phyloP scores from a whole-genome alignment of 2,329 filamentous ascomycete genomes.

The Trichoderma sp. region DNA sequence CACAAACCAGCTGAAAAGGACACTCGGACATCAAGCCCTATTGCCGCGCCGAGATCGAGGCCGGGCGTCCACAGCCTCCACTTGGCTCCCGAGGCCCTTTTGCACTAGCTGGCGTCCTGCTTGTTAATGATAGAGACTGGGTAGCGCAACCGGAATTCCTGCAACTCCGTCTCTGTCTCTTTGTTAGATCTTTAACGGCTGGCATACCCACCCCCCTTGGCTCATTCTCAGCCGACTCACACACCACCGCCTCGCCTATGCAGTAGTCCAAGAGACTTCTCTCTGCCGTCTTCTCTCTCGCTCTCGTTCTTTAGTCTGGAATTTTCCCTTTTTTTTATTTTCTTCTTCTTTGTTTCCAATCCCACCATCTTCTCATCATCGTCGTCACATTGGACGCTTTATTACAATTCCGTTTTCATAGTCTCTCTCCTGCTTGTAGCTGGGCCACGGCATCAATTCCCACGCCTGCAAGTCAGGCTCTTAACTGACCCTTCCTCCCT shows the following conservation, averaged over 20 bases:
- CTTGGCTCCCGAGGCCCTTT: slow-evolving; percentile 19
- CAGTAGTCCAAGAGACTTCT: background rate
- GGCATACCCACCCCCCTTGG: background rate
- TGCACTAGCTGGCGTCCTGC: background rate
- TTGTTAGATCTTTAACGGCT: background rate
- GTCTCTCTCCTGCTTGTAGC: background rate
- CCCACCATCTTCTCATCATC: background rate
- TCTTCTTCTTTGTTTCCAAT: background rate
- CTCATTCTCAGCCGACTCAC: slow-evolving; percentile 3
- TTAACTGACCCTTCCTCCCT: background rate
- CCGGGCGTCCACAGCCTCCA: slow-evolving; percentile 12
- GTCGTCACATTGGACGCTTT: background rate
- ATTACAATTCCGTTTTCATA: background rate
- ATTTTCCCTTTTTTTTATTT: background rate
- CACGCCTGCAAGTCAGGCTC: background rate
- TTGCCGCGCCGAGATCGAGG: slow-evolving; percentile 17
- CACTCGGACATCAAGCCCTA: slow-evolving; percentile 14
- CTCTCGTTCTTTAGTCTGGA: background rate
- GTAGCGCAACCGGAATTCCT: background rate
- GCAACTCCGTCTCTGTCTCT: background rate
- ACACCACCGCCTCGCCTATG: background rate
- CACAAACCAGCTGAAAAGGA: background rate
- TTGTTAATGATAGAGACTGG: slow-evolving; percentile 1
- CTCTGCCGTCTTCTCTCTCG: background rate
- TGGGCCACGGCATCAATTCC: background rate